Evolutionary conservation across 495 filamentous ascomycete genomes (phyloP), one percentile per base, ranked within the genome.

Genomic region (Talaromyces adpressus): DNA sequence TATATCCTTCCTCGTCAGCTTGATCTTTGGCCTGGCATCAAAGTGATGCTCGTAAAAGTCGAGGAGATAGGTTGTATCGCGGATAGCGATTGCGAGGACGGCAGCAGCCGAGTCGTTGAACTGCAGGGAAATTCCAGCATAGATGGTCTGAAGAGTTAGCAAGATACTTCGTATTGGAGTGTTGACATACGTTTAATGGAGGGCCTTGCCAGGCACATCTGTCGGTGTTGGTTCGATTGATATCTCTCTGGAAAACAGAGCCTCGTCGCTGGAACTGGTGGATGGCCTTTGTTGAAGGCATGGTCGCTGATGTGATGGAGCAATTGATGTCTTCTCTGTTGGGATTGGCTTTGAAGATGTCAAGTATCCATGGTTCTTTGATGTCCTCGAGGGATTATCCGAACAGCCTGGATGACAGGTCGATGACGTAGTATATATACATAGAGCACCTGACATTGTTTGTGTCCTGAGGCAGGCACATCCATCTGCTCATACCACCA

Each of bases 51-150:
- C 81, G 27, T 83, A 81, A 64, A 89, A 93, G 70, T 94, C 91
- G 39, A 91, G 78, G 22, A 90, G 81, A 68, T 96, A 96, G 0
- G 87, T 88, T 5, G 85, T 81, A 72, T 95, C 91, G 66, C 92
- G 90, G 62, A 89, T 83, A 5, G 88, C 88, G 56, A 93, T 73
- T 4, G 87, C 85, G 18, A 91, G 76, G 0, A 81, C 78, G 7
- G 84, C 77, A 0, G 78, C 77, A 39, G 79, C 72, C 34, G 82
- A 66, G 32, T 84, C 76, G 3, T 79, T 73, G 22, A 81, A 77
- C 18, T 78, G 77, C 32, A 77, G 79, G 1, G 88, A 85, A 29
- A 88, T 77, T 45, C 89, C 88, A 25, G 82, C 80, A 63, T 86
- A 91, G 23, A 89, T 81, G 8, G 79, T 82, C 88, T 91, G 66